These are phyloP conservation scores for Termitomyces sp. DNA, from an alignment of 768 basidiomycete species.

Conservation along the genomic window DNA sequence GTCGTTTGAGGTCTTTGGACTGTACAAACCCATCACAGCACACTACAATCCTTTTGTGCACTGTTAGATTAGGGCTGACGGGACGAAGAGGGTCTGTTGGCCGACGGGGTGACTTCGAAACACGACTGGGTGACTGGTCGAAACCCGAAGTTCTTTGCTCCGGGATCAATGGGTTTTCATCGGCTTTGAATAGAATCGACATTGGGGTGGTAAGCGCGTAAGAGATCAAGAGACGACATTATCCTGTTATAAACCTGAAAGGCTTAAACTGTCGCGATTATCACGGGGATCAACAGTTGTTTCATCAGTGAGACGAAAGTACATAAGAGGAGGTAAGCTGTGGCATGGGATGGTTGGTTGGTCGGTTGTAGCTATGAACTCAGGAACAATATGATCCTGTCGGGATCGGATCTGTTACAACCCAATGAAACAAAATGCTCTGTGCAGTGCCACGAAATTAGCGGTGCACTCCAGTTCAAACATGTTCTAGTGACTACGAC, in stretches of 20 bases:
- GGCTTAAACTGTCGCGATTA: not conserved
- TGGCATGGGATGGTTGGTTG: too few relatives aligned
- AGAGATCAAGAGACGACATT: not conserved
- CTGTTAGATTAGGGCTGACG: constrained; percentile 11
- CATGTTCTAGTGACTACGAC: not conserved
- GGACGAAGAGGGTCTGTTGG: constrained; percentile 27
- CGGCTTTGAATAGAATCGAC: constrained; percentile 3
- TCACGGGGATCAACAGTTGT: constrained; percentile 4
- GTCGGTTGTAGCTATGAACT: too few relatives aligned
- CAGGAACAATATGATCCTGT: too few relatives aligned
- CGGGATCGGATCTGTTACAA: too few relatives aligned
- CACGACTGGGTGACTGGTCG: not conserved
- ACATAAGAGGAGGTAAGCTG: too few relatives aligned
- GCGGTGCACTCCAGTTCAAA: not conserved
- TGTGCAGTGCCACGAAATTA: too few relatives aligned
- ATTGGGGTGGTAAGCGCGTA: not conserved
- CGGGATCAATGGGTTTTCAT: not conserved
- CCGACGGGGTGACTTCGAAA: constrained; percentile 23
- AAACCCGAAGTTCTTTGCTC: not conserved
- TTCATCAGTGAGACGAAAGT: too few relatives aligned
- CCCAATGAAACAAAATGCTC: not conserved
- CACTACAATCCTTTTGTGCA: constrained; percentile 60
- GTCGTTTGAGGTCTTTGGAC: not conserved
- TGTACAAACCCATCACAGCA: constrained; percentile 69
- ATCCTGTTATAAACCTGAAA: not conserved